Evolutionary conservation across 345 rosid species (phyloP).

Genomic region (Arabidopsis arenosa): DNA sequence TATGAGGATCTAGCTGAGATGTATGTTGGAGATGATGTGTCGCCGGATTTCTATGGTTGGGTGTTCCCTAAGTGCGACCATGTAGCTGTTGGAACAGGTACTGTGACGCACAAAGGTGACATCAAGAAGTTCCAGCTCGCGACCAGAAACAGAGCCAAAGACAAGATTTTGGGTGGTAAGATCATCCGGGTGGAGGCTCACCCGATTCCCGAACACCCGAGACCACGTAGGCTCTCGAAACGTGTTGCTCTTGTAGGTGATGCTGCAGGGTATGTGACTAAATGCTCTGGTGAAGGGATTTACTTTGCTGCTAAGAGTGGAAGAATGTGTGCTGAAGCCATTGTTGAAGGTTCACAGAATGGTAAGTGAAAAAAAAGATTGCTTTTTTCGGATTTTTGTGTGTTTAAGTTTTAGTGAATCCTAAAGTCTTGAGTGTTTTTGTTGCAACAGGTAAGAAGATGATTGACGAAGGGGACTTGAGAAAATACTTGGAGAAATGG

Average conservation of each 20-base stretch:
- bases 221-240: conserved; percentile 68
- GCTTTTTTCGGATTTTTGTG: not conserved
- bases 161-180: conserved; percentile 89
- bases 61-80: conserved; percentile 98
- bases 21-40: conserved; percentile 95
- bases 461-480: conserved; percentile 87
- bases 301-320: conserved; percentile 97
- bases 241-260: conserved; percentile 88
- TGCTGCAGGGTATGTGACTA: conserved; percentile 92
- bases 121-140: conserved; percentile 91
- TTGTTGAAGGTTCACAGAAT: conserved; percentile 76
- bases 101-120: conserved; percentile 91
- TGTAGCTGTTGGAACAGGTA: conserved; percentile 94
- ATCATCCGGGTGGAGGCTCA: conserved; percentile 93
- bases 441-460: conserved; percentile 57
- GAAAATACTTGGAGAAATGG: conserved; percentile 95
- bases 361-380: conserved; percentile 39
- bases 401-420: not conserved
- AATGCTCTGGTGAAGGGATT: conserved; percentile 92
- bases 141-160: conserved; percentile 83
- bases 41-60: conserved; percentile 96
- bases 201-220: conserved; percentile 89
- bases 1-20: conserved; percentile 89
- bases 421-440: not conserved
- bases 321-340: conserved; percentile 94